phyloP scores from a whole-genome alignment of 768 basidiomycete species.

The Cantharellus anzutake region DNA sequence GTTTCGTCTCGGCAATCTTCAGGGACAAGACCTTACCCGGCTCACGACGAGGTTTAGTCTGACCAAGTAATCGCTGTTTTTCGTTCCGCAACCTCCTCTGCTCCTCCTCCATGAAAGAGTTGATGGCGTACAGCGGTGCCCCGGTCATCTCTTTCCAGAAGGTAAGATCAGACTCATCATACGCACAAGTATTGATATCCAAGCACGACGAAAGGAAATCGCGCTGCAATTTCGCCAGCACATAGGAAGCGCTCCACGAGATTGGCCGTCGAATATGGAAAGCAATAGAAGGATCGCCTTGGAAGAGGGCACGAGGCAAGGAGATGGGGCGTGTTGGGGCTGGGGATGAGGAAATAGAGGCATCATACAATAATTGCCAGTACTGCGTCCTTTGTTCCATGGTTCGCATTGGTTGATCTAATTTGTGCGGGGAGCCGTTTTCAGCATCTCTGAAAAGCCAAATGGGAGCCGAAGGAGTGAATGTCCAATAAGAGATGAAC shows the following conservation, averaged over 20 bases:
- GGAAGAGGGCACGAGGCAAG: too few species aligned
- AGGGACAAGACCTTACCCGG: slow-evolving; percentile 23
- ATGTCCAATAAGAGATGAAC: slow-evolving; percentile 40
- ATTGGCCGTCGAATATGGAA: not conserved
- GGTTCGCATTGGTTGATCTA: slow-evolving; percentile 25
- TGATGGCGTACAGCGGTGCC: not conserved
- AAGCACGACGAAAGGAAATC: slow-evolving; percentile 3
- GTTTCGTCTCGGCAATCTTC: slow-evolving; percentile 44
- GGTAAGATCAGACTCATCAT: not conserved
- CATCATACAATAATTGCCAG: slow-evolving; percentile 38
- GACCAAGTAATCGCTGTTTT: not conserved
- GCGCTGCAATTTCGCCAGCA: not conserved
- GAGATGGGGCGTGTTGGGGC: not conserved
- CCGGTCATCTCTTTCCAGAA: not conserved
- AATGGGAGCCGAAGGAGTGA: slow-evolving; percentile 35
- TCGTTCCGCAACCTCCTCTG: not conserved
- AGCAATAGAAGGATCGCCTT: too few species aligned
- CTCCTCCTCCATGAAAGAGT: not conserved
- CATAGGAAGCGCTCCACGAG: slow-evolving; percentile 4
- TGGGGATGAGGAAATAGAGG: slow-evolving; percentile 16
- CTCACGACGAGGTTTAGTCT: slow-evolving; percentile 16
- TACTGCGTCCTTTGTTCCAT: slow-evolving; percentile 25
- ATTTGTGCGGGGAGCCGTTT: slow-evolving; percentile 31
- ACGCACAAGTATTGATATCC: not conserved
- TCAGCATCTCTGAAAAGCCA: slow-evolving; percentile 38